These are phyloP conservation scores for Crucibulum laeve DNA, from an alignment of 768 basidiomycete genomes.

Conservation along the genomic window DNA sequence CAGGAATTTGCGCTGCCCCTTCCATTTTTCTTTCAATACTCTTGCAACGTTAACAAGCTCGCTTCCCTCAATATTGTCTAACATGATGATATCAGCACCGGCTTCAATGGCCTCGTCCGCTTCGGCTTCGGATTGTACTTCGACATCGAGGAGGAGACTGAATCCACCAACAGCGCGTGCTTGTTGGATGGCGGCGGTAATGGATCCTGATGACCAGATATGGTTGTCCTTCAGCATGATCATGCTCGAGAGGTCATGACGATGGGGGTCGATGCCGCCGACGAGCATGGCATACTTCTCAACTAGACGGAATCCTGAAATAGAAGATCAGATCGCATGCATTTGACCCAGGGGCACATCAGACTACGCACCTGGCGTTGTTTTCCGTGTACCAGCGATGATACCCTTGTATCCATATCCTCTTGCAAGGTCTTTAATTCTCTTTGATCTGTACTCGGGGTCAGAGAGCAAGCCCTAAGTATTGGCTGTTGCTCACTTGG, in stretches of 20 bases:
- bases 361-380: constrained; percentile 68
- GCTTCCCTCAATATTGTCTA: constrained; percentile 86
- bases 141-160: constrained; percentile 87
- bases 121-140: constrained; percentile 83
- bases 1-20: constrained; percentile 74
- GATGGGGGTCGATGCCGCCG: constrained; percentile 93
- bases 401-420: constrained; percentile 80
- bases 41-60: constrained; percentile 65
- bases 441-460: constrained; percentile 59
- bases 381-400: constrained; percentile 95
- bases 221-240: constrained; percentile 99
- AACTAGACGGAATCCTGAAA: constrained; percentile 83
- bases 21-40: constrained; percentile 75
- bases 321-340: not conserved
- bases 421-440: constrained; percentile 73
- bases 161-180: constrained; percentile 93
- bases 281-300: constrained; percentile 99
- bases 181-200: constrained; percentile 79
- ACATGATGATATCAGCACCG: constrained; percentile 93
- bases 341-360: not conserved
- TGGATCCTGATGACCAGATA: constrained; percentile 97
- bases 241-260: constrained; percentile 97
- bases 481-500: constrained; percentile 54
- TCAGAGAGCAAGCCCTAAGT: constrained; percentile 5
- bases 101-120: constrained; percentile 97